Evolutionary conservation across 257 asterid genomes (phyloP).

Genomic region (Solanum stenotomum): DNA sequence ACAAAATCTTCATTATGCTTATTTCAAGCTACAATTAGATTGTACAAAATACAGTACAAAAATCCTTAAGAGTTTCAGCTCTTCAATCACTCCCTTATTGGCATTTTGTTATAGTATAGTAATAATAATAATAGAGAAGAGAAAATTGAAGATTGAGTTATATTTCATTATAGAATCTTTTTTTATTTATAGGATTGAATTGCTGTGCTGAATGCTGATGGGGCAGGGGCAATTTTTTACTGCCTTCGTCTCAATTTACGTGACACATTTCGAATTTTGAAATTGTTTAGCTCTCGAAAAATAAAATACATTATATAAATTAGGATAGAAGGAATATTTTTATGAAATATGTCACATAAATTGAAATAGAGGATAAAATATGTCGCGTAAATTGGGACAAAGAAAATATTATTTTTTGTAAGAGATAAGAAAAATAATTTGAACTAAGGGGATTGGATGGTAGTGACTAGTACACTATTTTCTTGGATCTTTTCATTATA

Average conservation of each 20-base stretch:
- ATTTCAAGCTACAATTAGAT: not conserved
- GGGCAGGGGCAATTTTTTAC: not conserved
- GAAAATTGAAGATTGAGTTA: not conserved
- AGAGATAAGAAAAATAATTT: not conserved
- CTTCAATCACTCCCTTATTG: not conserved
- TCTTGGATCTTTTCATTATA: not conserved
- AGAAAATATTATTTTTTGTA: not conserved
- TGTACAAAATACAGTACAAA: not conserved
- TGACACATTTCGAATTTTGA: no score
- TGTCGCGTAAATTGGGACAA: no score
- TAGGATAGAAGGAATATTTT: no score
- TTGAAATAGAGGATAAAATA: no score
- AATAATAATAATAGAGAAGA: not conserved
- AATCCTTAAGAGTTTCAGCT: not conserved
- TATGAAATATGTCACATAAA: no score
- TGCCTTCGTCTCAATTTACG: no score
- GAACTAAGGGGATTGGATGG: not conserved
- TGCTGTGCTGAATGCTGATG: not conserved
- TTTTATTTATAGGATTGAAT: not conserved
- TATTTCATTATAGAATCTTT: not conserved
- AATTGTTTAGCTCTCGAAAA: no score
- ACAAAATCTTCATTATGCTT: slow-evolving; percentile 2
- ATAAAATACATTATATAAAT: no score
- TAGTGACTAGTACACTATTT: not conserved
- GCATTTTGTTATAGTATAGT: not conserved